A percentile compares a stretch with the other conserved stretches of the same genome.
phyloP scores from a whole-genome alignment of 169 alveolate species.

The Amoebophrya sp. region DNA sequence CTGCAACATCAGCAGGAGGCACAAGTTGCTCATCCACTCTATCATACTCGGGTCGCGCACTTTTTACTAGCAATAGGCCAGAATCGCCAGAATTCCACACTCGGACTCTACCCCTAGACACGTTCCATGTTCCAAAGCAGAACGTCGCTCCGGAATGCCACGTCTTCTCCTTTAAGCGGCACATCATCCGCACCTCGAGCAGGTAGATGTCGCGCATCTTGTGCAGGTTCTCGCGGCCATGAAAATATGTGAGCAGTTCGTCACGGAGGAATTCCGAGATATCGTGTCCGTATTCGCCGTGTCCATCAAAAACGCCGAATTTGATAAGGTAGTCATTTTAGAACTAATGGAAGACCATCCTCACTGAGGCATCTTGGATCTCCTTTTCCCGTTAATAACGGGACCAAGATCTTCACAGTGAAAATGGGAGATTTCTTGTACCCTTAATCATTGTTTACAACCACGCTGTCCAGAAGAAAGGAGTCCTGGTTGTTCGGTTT shows the following conservation, averaged over 20 bases:
- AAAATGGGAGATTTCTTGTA: too few relatives aligned
- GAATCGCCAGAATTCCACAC: neutral
- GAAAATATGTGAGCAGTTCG: neutral
- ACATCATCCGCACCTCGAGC: neutral
- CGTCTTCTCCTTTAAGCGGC: neutral
- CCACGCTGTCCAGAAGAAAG: too few relatives aligned
- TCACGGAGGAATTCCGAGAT: neutral
- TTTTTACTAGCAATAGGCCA: neutral
- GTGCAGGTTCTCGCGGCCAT: neutral
- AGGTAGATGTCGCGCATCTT: neutral
- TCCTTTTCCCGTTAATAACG: too few relatives aligned
- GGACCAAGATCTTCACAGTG: too few relatives aligned
- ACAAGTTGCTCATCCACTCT: too few relatives aligned
- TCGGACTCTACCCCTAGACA: neutral
- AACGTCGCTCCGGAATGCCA: neutral
- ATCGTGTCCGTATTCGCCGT: neutral
- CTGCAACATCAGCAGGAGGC: too few relatives aligned
- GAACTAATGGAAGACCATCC: too few relatives aligned
- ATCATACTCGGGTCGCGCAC: too few relatives aligned
- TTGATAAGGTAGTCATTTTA: neutral
- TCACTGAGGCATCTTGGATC: too few relatives aligned
- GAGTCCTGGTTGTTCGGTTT: too few relatives aligned
- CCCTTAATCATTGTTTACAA: too few relatives aligned
- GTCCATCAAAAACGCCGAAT: neutral
- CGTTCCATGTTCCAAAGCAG: neutral